Conservation (phyloP, 352 stramenopile genomes). For the Phytophthora foliorum region DNA sequence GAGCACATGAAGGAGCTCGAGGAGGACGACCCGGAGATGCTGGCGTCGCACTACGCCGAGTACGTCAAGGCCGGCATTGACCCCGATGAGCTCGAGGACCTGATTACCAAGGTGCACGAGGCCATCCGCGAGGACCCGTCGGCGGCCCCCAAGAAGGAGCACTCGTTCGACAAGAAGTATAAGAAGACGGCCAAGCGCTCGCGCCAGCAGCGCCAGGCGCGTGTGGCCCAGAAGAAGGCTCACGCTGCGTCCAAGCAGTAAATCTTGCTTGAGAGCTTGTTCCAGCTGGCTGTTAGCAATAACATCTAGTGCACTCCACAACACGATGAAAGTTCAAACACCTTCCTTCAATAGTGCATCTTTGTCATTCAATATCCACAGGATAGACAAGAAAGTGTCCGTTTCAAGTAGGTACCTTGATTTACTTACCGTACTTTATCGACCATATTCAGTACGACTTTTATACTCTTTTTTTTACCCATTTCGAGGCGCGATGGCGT, state of each 20-base stretch:
- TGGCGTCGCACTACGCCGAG: slow-evolving; percentile 96
- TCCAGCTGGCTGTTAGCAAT: slow-evolving; percentile 1
- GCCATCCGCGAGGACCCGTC: slow-evolving; percentile 98
- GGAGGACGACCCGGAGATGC: slow-evolving; percentile 99
- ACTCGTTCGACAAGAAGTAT: slow-evolving; percentile 95
- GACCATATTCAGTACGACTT: too few relatives aligned
- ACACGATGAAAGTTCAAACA: slow-evolving; percentile 57
- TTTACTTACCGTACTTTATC: too few relatives aligned
- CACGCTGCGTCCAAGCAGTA: slow-evolving; percentile 76
- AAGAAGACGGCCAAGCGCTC: slow-evolving; percentile 95
- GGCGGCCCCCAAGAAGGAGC: slow-evolving; percentile 93
- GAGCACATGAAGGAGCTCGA: slow-evolving; percentile 99
- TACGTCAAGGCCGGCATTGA: slow-evolving; percentile 95
- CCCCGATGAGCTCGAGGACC: slow-evolving; percentile 93
- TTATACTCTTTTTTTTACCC: too few relatives aligned
- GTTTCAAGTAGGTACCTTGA: too few relatives aligned
- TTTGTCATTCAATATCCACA: too few relatives aligned
- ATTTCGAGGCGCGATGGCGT: slow-evolving; percentile 46
- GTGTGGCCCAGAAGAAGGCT: slow-evolving; percentile 98
- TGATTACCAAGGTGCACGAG: slow-evolving; percentile 96
- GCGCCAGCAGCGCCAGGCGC: slow-evolving; percentile 95
- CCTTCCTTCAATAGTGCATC: slow-evolving; percentile 22
- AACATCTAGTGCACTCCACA: slow-evolving; percentile 18
- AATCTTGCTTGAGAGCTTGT: slow-evolving; percentile 19
- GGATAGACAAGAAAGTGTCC: too few relatives aligned